Conservation (phyloP, 805 yeast species). For the Yarrowia yakushimensis region DNA sequence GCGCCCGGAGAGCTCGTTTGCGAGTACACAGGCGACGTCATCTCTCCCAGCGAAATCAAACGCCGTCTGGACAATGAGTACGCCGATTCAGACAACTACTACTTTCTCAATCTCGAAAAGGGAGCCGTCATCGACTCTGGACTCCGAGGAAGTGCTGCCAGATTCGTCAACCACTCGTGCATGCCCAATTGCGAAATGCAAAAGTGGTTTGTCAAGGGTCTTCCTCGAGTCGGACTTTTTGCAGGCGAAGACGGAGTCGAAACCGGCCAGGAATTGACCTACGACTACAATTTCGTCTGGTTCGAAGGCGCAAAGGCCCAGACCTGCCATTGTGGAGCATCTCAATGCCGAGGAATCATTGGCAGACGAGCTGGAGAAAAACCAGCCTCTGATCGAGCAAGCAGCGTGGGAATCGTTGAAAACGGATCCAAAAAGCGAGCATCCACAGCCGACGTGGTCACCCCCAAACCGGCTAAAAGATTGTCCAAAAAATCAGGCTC, state of each 20-base stretch:
- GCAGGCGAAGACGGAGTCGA: constrained; percentile 41
- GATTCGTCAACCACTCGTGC: constrained; percentile 52
- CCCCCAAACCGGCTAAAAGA: not conserved
- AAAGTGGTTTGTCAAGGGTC: constrained; percentile 47
- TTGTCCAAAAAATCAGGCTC: not conserved
- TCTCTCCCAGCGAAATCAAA: constrained; percentile 42
- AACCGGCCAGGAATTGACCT: constrained; percentile 46
- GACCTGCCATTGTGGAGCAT: constrained; percentile 45
- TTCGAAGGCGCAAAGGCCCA: constrained; percentile 46
- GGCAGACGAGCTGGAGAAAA: constrained; percentile 27
- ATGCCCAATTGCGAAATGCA: constrained; percentile 49
- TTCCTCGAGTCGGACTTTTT: constrained; percentile 47
- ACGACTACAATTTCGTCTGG: constrained; percentile 49
- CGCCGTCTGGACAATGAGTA: constrained; percentile 40
- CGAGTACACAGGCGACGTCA: constrained; percentile 51
- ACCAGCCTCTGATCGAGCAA: not conserved
- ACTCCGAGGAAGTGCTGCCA: constrained; percentile 46
- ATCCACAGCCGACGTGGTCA: not conserved
- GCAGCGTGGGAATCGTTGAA: not conserved
- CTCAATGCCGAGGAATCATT: constrained; percentile 42
- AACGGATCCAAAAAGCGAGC: not conserved
- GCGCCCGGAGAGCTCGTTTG: constrained; percentile 43
- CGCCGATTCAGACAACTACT: constrained; percentile 39
- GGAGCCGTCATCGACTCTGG: constrained; percentile 47
- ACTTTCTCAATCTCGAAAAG: constrained; percentile 44